A percentile compares a stretch with the other conserved stretches of the same genome.
Conservation (phyloP, 2,329 filamentous ascomycete genomes). For the Pestalotiopsis sp. region DNA sequence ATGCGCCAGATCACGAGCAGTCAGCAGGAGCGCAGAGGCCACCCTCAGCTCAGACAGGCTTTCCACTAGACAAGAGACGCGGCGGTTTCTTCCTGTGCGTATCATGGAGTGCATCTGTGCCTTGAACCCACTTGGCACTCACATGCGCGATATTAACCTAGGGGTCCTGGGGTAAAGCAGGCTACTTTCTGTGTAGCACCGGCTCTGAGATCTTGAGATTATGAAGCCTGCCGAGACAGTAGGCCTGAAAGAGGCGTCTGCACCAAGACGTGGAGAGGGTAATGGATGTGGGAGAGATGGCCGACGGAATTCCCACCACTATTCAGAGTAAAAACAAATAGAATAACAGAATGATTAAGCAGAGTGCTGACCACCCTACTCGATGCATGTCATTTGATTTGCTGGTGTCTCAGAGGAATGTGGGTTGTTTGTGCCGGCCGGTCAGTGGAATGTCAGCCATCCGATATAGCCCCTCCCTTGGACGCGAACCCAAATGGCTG, state of each 20-base stretch:
- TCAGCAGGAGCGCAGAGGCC: neutral
- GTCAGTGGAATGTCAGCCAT: too few relatives aligned
- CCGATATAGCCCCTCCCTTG: neutral
- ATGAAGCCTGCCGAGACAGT: neutral
- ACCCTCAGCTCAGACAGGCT: neutral
- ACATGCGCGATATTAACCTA: neutral
- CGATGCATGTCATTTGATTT: too few relatives aligned
- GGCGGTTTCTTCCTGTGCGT: neutral
- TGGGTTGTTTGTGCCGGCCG: too few relatives aligned
- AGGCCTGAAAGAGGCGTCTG: neutral
- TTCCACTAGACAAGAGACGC: neutral
- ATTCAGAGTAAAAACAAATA: too few relatives aligned
- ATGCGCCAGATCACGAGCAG: neutral
- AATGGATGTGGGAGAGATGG: neutral
- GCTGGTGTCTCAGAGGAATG: too few relatives aligned
- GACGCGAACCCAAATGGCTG: neutral
- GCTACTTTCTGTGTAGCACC: neutral
- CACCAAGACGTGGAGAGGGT: neutral
- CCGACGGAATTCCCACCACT: neutral
- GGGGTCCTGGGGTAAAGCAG: neutral
- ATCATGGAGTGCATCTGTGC: neutral
- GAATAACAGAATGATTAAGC: too few relatives aligned
- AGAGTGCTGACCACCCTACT: too few relatives aligned
- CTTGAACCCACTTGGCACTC: neutral
- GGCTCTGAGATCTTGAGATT: neutral